Evolutionary conservation across 345 rosid genomes (phyloP).

Genomic region (sweet orange (Citrus sinensis)): DNA sequence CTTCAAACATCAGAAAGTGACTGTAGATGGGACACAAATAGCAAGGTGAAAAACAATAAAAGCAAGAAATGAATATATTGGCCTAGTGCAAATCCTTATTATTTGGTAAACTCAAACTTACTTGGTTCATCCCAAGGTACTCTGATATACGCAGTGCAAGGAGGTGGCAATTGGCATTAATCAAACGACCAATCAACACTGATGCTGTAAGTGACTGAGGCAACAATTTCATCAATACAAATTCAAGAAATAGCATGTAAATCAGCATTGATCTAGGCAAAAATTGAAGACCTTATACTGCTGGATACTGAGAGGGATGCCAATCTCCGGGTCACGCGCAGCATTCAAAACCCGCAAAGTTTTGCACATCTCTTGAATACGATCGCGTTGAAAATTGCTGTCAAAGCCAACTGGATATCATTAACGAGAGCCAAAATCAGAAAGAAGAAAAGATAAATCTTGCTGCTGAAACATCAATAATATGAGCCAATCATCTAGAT

Average conservation of each 20-base stretch:
- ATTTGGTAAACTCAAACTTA: conserved; percentile 28
- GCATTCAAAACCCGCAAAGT: conserved; percentile 89
- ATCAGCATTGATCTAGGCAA: conserved; percentile 7
- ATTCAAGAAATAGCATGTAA: conserved; percentile 1
- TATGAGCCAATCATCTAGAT: neutral
- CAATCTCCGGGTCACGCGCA: conserved; percentile 74
- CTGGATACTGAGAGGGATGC: conserved; percentile 85
- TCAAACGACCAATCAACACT: conserved; percentile 84
- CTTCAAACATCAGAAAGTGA: neutral
- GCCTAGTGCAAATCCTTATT: neutral
- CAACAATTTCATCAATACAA: conserved; percentile 22
- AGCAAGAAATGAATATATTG: neutral
- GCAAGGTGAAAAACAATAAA: neutral
- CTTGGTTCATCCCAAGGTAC: conserved; percentile 90
- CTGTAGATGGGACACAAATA: neutral
- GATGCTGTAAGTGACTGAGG: conserved; percentile 75
- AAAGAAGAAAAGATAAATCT: conserved; percentile 4
- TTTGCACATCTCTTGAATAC: conserved; percentile 86
- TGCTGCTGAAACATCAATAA: neutral
- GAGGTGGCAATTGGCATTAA: conserved; percentile 83
- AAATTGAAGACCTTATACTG: conserved; percentile 75
- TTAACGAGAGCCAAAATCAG: conserved; percentile 47
- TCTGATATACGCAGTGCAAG: conserved; percentile 86
- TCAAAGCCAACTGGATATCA: conserved; percentile 61
- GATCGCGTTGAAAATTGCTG: conserved; percentile 94